Evolutionary conservation across 1,139 yeast genomes (phyloP).

Genomic region (Debaryomyces nepalensis): DNA sequence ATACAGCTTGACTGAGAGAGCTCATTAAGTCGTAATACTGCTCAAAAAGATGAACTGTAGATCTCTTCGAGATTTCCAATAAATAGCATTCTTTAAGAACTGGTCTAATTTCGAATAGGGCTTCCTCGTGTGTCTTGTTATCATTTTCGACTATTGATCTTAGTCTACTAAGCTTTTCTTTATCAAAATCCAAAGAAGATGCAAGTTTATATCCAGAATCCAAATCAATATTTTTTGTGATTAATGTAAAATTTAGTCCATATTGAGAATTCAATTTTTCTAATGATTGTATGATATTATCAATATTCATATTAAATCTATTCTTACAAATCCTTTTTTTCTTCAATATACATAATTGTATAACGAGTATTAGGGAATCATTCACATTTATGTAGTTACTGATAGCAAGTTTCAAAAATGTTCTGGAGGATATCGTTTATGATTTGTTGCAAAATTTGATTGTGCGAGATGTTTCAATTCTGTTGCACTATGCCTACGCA

Average conservation of each 20-base stretch:
- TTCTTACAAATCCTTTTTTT: neutral
- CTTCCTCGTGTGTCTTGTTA: constrained; percentile 12
- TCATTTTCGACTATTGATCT: constrained; percentile 17
- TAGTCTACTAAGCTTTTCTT: constrained; percentile 18
- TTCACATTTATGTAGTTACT: constrained; percentile 10
- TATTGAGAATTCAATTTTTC: constrained; percentile 10
- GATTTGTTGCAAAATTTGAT: constrained; percentile 7
- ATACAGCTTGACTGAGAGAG: constrained; percentile 49
- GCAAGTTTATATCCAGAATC: constrained; percentile 18
- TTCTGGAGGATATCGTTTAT: neutral
- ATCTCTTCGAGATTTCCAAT: constrained; percentile 12
- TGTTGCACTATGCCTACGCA: constrained; percentile 4
- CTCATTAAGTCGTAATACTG: constrained; percentile 26
- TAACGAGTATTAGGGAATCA: neutral
- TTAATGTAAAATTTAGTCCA: constrained; percentile 5
- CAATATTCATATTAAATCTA: neutral
- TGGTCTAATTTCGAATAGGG: constrained; percentile 21
- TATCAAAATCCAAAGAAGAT: constrained; percentile 21
- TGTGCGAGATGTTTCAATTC: constrained; percentile 4
- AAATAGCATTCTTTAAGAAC: constrained; percentile 16
- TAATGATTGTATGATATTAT: constrained; percentile 8
- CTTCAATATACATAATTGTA: constrained; percentile 1
- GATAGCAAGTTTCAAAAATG: constrained; percentile 7
- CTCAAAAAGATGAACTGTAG: constrained; percentile 14
- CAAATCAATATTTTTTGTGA: constrained; percentile 11